Base-by-base conservation (phyloP, 495 filamentous ascomycete species). In the Aspergillus avenaceus region DNA sequence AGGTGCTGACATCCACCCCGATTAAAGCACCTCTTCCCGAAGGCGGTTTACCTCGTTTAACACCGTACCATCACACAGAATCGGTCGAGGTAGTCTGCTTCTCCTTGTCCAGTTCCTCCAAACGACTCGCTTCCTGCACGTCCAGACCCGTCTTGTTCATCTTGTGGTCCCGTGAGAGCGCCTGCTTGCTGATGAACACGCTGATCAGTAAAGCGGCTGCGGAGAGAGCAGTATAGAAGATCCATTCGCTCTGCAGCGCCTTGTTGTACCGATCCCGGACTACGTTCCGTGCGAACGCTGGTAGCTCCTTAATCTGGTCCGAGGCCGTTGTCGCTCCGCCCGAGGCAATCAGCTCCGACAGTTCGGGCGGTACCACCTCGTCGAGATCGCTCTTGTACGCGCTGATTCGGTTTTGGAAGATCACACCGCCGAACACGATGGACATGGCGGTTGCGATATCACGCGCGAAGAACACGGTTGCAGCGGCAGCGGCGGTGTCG, bases 391-490 rank as follows among this genome's bases (percentile, higher is more conserved):
- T 38, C 34, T 18, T 21, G 3, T 19, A 14, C 5, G 43, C n/a
- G n/a, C n/a, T n/a, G n/a, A 56, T 51, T 11, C 43, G 27, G 32
- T 63, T 58, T 38, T 65, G 60, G 31, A 90, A 90, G 27, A 90
- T 77, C 9, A 89, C 84, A 1, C 80, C 76, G 8, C 87, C 88
- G 22, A 90, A 74, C 29, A 85, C 84, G 19, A 88, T 74, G 8
- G 79, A 80, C 14, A 84, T 58, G 4, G 64, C 50, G 14, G 64
- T 65, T 2, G 67, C 59, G 44, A 78, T 53, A 11, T 55, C 59
- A 18, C 73, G 59, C 14, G 66, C 41, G 36, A 75, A 72, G 7
- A 63, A 61, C 18, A 73, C 62, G 1, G 68, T 66, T 2, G 74
- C 61, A 0, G 63, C 66, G 7, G 66, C 70, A 12, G 62, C 60